phyloP scores from a whole-genome alignment of 345 rosid genomes.

The Citrus reticulata region DNA sequence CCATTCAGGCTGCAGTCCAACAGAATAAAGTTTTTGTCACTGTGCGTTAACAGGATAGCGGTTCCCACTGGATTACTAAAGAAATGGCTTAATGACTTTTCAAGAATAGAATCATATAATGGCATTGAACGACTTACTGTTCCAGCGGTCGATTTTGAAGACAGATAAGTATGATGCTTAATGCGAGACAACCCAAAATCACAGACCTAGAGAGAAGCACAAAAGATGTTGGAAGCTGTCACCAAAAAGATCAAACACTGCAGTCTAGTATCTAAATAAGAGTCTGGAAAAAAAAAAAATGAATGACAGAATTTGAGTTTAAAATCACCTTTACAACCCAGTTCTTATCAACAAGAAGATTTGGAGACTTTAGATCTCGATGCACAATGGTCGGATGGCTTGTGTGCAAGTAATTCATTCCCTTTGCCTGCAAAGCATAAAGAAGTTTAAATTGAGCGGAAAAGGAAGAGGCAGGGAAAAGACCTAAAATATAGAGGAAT shows the following conservation, averaged over 20 bases:
- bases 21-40: conserved; percentile 2
- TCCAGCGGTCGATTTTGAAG: conserved; percentile 97
- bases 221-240: neutral
- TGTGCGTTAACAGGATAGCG: neutral
- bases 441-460: conserved; percentile 7
- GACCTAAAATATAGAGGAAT: neutral
- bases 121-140: conserved; percentile 42
- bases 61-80: neutral
- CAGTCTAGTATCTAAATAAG: neutral
- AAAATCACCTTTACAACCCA: conserved; percentile 87
- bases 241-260: neutral
- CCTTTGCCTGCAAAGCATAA: conserved; percentile 66
- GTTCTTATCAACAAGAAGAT: conserved; percentile 93
- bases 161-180: conserved; percentile 86
- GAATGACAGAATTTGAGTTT: neutral
- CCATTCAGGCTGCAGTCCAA: conserved; percentile 88
- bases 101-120: neutral
- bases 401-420: conserved; percentile 95
- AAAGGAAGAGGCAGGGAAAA: neutral
- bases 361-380: conserved; percentile 95
- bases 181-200: conserved; percentile 96
- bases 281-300: neutral
- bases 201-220: conserved; percentile 54
- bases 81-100: neutral
- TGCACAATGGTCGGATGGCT: conserved; percentile 94